phyloP scores from a whole-genome alignment of 2,329 filamentous ascomycete genomes.

The Exophiala calicioides region DNA sequence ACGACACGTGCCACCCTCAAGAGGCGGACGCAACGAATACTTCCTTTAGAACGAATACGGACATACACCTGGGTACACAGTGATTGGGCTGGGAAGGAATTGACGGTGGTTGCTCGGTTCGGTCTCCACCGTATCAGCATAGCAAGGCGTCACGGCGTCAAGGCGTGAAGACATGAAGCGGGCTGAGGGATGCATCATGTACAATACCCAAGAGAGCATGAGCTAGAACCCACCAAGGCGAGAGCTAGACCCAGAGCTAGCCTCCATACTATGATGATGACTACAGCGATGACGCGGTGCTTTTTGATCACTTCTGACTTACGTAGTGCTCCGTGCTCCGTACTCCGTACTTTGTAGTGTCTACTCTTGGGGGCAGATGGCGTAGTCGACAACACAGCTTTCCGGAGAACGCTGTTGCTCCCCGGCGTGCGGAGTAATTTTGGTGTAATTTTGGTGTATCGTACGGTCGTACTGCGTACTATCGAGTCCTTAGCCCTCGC shows the following conservation, averaged over 20 bases:
- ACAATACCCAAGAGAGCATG: constrained; percentile 12
- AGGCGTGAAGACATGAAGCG: constrained; percentile 6
- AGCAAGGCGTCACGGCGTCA: constrained; percentile 3
- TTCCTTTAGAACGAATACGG: constrained; percentile 33
- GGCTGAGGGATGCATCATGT: constrained; percentile 13
- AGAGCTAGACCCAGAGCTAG: constrained; percentile 21
- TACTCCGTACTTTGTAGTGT: neutral
- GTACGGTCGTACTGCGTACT: too few relatives aligned
- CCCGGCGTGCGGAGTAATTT: too few relatives aligned
- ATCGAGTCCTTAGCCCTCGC: too few relatives aligned
- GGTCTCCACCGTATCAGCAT: constrained; percentile 19
- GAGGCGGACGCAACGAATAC: constrained; percentile 51
- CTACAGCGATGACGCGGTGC: too few relatives aligned
- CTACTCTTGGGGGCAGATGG: too few relatives aligned
- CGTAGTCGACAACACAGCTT: too few relatives aligned
- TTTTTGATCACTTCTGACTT: too few relatives aligned
- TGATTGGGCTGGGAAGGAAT: constrained; percentile 10
- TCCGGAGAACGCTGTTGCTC: too few relatives aligned
- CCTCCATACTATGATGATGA: constrained; percentile 11
- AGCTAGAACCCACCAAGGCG: constrained; percentile 12
- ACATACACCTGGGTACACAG: neutral
- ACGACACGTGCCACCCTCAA: constrained; percentile 46
- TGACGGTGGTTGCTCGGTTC: constrained; percentile 8
- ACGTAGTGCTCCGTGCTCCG: neutral
- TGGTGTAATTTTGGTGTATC: too few relatives aligned